These are phyloP conservation scores for Pleurozium schreberi DNA, from an alignment of 225 moss, liverwort and hornwort species.

Conservation along the genomic window DNA sequence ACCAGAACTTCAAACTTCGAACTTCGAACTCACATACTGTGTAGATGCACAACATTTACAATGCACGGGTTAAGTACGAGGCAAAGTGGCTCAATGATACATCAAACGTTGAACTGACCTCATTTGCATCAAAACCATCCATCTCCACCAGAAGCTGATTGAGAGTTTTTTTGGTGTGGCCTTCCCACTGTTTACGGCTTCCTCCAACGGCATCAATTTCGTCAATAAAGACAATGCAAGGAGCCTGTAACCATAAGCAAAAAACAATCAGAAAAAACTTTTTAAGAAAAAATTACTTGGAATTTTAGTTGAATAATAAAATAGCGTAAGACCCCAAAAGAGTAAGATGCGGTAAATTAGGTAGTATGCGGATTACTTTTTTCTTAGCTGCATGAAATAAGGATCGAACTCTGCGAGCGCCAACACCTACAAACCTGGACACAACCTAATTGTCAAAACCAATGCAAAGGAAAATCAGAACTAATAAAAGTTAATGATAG, in stretches of 20 bases:
- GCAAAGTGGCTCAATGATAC: not conserved
- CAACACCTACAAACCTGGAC: constrained; percentile 98
- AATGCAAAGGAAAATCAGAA: not conserved
- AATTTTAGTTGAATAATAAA: not conserved
- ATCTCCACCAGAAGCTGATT: constrained; percentile 98
- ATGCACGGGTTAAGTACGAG: not conserved
- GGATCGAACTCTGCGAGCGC: constrained; percentile 94
- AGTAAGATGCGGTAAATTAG: not conserved
- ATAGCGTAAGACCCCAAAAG: not conserved
- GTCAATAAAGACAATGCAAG: constrained; percentile 98
- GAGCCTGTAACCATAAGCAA: constrained; percentile 48
- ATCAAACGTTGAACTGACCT: constrained; percentile 31
- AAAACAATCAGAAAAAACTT: not conserved
- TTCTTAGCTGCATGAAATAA: constrained; percentile 98
- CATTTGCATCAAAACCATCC: constrained; percentile 99
- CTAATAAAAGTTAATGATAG: not conserved
- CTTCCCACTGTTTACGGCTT: constrained; percentile 99
- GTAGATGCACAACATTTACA: not conserved
- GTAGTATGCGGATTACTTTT: constrained; percentile 28
- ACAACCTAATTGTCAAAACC: not conserved
- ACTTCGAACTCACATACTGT: not conserved
- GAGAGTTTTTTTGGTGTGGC: constrained; percentile 97
- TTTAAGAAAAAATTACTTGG: not conserved
- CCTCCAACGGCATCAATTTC: constrained; percentile 99
- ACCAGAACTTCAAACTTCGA: not conserved